A percentile compares a stretch with the other conserved stretches of the same genome.
Conservation (phyloP, 2,329 filamentous ascomycete species). For the Sporothrix protearum region DNA sequence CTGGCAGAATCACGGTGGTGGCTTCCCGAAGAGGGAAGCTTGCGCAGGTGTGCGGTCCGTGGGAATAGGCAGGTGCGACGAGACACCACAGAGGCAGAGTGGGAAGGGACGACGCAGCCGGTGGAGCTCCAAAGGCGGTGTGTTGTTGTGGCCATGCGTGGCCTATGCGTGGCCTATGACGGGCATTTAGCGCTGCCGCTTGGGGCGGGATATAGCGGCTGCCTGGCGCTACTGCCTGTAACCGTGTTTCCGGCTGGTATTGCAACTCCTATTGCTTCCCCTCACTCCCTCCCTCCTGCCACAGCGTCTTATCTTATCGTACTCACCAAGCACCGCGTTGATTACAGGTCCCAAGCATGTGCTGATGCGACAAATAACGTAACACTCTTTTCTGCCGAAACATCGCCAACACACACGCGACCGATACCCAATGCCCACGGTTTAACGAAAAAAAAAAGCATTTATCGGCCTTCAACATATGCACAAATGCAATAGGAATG, state of each 20-base stretch:
- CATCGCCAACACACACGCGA: not conserved
- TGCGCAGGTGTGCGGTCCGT: not conserved
- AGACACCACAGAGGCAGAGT: no score
- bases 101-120: conserved; percentile 16
- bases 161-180: not conserved
- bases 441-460: not conserved
- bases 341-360: not conserved
- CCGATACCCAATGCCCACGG: not conserved
- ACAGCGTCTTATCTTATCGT: conserved; percentile 21
- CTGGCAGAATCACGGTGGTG: conserved; percentile 23
- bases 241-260: not conserved
- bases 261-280: not conserved
- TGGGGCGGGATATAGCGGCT: conserved; percentile 7
- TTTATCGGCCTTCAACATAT: not conserved
- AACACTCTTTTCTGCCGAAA: not conserved
- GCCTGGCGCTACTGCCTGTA: conserved; percentile 1
- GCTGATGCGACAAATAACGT: conserved; percentile 14
- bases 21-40: conserved; percentile 21
- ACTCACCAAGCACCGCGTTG: not conserved
- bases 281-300: not conserved
- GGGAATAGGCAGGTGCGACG: no score
- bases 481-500: not conserved
- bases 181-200: conserved; percentile 2
- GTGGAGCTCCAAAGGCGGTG: conserved; percentile 15
- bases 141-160: not conserved